Evolutionary conservation across 1,284 basidiomycete species (phyloP).

Genomic region (Ustilago crameri): DNA sequence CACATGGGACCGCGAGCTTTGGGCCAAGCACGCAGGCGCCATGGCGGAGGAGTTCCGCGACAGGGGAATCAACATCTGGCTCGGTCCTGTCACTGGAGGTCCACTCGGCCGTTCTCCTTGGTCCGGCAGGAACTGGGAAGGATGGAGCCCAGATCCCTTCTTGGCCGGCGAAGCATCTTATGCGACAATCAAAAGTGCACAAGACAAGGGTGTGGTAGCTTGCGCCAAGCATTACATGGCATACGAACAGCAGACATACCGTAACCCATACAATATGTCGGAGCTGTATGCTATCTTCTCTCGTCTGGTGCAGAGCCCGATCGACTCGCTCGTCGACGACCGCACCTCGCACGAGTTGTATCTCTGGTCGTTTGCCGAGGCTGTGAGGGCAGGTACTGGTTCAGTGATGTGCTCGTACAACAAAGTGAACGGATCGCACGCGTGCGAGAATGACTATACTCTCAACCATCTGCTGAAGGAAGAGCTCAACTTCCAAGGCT

Average conservation of each 20-base stretch:
- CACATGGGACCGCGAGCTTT: conserved; percentile 77
- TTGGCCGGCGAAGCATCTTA: conserved; percentile 46
- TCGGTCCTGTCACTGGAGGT: conserved; percentile 70
- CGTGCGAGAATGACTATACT: conserved; percentile 76
- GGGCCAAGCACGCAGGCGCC: conserved; percentile 78
- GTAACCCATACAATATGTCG: conserved; percentile 34
- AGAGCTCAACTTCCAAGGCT: conserved; percentile 82
- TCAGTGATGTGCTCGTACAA: conserved; percentile 69
- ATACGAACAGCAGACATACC: conserved; percentile 60
- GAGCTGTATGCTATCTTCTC: conserved; percentile 37
- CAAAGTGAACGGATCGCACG: conserved; percentile 76
- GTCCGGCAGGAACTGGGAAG: conserved; percentile 85
- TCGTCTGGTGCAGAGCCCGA: conserved; percentile 50
- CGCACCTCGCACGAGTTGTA: conserved; percentile 74
- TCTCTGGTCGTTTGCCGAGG: conserved; percentile 70
- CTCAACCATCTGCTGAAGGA: conserved; percentile 78
- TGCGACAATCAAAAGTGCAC: conserved; percentile 53
- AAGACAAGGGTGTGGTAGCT: conserved; percentile 48
- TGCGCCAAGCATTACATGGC: conserved; percentile 69
- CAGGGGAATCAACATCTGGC: conserved; percentile 80
- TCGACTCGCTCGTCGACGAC: conserved; percentile 79
- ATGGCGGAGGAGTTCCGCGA: conserved; percentile 81
- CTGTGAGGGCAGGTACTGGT: conserved; percentile 70
- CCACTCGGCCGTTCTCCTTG: conserved; percentile 73
- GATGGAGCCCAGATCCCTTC: conserved; percentile 41